Evolutionary conservation across 306 rosid genomes (phyloP), one percentile per base, ranked within the genome.

Genomic region (Fragaria nilgerrensis): DNA sequence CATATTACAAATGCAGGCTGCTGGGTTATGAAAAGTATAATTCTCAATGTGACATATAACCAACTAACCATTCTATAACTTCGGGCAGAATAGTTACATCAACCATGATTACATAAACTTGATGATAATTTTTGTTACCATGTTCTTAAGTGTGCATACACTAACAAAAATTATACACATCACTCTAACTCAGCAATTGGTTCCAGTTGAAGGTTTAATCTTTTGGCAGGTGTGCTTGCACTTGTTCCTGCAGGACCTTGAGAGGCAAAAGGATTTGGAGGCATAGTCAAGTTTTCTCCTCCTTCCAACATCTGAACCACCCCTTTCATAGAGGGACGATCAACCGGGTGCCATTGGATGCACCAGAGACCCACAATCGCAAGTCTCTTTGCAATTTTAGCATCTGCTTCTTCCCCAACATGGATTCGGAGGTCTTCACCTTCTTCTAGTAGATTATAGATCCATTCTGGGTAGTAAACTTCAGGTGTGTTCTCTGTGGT

Each of bases 161-260:
- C 44, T 1, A n/a, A 41, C 8, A 41, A 41, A 41, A 41, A 6
- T 41, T 41, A 41, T 8, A 41, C 44, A 41, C 44, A 41, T 43
- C 1, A 72, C 75, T 72, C 75, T 36, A 52, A 34, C 19, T 72
- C 75, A 20, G 64, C 19, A 72, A 72, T 72, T 29, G 34, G 27
- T 50, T 72, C 75, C 15, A 72, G 39, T 19, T 72, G 48, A 9
- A 47, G 20, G 29, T 29, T 71, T 11, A 52, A 14, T 19, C 23
- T 32, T 34, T 9, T 72, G 14, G 61, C 19, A 70, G 59, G 41
- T 23, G 56, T 0, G 3, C 41, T 47, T 15, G 29, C 37, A 71
- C 7, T 49, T 19, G 44, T 19, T 49, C 29, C 15, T 32, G 61
- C 11, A 23, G 63, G 6, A 72, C 64, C 48, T 10, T 43, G 37